These are phyloP conservation scores for Monilinia polystroma DNA, from an alignment of 2,329 filamentous ascomycete species.

Conservation along the genomic window DNA sequence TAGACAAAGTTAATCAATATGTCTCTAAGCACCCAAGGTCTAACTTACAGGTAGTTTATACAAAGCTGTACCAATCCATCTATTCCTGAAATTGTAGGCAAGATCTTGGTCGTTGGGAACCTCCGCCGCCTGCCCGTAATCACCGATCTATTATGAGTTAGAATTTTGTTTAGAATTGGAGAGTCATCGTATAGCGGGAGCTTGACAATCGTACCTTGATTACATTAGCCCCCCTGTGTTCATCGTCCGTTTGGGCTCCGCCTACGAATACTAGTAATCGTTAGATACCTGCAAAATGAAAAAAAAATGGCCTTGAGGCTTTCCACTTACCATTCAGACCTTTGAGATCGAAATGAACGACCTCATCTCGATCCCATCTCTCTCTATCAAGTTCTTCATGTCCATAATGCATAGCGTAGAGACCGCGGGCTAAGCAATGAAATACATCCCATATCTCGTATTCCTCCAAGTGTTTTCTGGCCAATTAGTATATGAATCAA, in stretches of 20 bases:
- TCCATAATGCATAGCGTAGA: slow-evolving; percentile 15
- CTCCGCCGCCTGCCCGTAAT: background rate
- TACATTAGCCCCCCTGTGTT: background rate
- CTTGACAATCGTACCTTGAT: background rate
- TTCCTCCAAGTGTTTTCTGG: background rate
- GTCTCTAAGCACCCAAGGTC: background rate
- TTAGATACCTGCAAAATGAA: background rate
- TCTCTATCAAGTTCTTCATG: background rate
- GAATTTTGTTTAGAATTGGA: background rate
- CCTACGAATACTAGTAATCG: background rate
- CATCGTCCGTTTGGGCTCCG: background rate
- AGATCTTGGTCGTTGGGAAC: slow-evolving; percentile 2
- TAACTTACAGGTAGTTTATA: slow-evolving; percentile 12
- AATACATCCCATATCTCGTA: slow-evolving; percentile 11
- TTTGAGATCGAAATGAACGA: slow-evolving; percentile 20
- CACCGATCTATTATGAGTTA: slow-evolving; percentile 9
- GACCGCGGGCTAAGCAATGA: slow-evolving; percentile 1
- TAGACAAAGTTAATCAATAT: background rate
- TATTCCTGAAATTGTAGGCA: background rate
- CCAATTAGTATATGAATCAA: background rate
- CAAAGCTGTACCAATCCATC: background rate
- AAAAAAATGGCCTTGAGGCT: background rate
- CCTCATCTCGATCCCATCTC: slow-evolving; percentile 17
- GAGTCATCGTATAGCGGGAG: background rate
- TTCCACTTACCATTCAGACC: background rate